Evolutionary conservation across 2,329 filamentous ascomycete species (phyloP), one percentile per base, ranked within the genome.

Genomic region (Thelonectria discophora): DNA sequence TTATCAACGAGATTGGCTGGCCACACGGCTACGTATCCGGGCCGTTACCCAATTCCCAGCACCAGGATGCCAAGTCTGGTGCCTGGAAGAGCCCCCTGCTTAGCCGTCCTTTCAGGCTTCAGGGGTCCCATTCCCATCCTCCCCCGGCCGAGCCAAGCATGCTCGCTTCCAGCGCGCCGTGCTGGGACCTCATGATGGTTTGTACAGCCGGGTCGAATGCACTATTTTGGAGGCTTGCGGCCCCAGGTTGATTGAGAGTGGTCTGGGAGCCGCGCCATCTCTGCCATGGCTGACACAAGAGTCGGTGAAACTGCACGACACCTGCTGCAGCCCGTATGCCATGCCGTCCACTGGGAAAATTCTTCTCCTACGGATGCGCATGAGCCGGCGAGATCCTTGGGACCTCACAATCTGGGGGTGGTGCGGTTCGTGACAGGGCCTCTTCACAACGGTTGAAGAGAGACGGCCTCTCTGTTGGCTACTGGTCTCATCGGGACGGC

Each of bases 21-120:
- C 73, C 69, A 74, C 66, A 76, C 74, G 73, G 74, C 73, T 76
- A 70, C 60, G 64, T 71, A 73, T 73, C 74, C 74, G 74, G 74
- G 67, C 74, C 73, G 74, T 73, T 73, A 67, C 63, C 65, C 69
- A 72, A 67, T 71, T 66, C 68, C 68, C 65, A 69, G 67, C 60
- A 39, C 51, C 54, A 65, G 60, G 65, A 54, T 63, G 65, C 60
- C 65, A 56, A 67, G 62, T 53, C 54, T 69, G 37, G 55, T 58
- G 45, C 53, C 37, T 64, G 58, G 58, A 63, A 43, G 65, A 65
- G 3, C 43, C 64, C 69, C 58, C 63, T 55, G 55, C 12, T 12
- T 21, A 53, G 52, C 55, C 54, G 63, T 10, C 50, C 32, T 55
- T 56, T 60, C 59, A 57, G 65, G 62, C 37, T 70, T 71, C 68